Evolutionary conservation across 345 rosid species (phyloP), one percentile per base, ranked within the genome.

Genomic region (Microthlaspi erraticum): DNA sequence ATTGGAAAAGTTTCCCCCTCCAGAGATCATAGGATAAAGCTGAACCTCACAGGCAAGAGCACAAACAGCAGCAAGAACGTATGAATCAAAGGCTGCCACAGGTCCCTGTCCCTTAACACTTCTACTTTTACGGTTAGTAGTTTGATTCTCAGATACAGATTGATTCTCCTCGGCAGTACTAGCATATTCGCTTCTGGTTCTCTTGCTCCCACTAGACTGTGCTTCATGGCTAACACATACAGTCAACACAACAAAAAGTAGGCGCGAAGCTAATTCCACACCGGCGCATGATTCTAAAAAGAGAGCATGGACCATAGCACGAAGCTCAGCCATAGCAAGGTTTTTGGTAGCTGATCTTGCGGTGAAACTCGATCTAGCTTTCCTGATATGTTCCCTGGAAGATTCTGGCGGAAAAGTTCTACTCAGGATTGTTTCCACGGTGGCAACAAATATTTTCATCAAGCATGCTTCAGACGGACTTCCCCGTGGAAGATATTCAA

Each of bases 401-500:
- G 85, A 80, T 45, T 84, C 88, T 0, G 86, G 84, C 2, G 97
- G 97, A 74, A 90, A 91, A 34, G 98, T 87, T 81, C 98, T 87
- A 73, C 76, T 87, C 54, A 93, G 88, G 68, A 91, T 87, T 29
- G 97, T 89, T 78, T 93, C 97, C 44, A 93, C 97, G 7, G 98
- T 93, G 13, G 97, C 94, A 71, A 89, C 97, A 77, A 93, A 93
- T 76, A 93, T 89, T 81, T 89, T 93, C 94, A 93, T 85, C 72
- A 93, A 86, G 77, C 98, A 93, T 56, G 98, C 98, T 82, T 93
- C 98, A 5, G 98, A 93, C 60, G 98, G 97, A 77, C 98, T 89
- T 52, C 98, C 98, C 16, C 94, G 86, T 41, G 97, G 98, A 75
- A 93, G 98, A 81, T 93, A 93, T 80, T 93, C 98, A 26, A 93